A percentile compares a stretch with the other conserved stretches of the same genome.
Conservation (phyloP, 495 filamentous ascomycete genomes). For the Penicillium psychrofluorescens region DNA sequence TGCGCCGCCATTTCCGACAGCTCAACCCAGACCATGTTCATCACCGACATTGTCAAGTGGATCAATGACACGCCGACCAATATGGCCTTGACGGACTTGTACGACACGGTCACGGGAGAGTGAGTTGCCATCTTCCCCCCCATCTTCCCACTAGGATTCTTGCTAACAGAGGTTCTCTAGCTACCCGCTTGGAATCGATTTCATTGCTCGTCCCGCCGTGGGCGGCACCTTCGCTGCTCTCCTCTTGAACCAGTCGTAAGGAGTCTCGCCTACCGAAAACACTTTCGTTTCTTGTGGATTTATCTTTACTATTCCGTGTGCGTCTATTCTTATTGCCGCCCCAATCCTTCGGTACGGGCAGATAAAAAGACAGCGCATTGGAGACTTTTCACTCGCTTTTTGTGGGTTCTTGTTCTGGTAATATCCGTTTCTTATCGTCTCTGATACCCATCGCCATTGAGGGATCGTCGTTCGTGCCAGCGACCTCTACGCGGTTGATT, state of each 20-base stretch:
- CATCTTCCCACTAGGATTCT: not conserved
- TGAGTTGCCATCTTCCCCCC: slow-evolving; percentile 14
- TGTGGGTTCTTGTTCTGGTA: too few relatives aligned
- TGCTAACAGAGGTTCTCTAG: slow-evolving; percentile 9
- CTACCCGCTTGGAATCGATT: slow-evolving; percentile 24
- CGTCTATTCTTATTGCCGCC: too few relatives aligned
- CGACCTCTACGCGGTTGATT: too few relatives aligned
- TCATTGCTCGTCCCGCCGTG: slow-evolving; percentile 49
- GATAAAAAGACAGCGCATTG: too few relatives aligned
- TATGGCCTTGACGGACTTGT: slow-evolving; percentile 48
- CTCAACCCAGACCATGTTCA: slow-evolving; percentile 39
- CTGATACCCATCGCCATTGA: too few relatives aligned
- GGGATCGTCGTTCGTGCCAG: too few relatives aligned
- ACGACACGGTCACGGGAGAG: slow-evolving; percentile 40
- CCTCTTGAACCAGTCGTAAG: slow-evolving; percentile 16
- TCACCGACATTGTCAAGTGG: slow-evolving; percentile 40
- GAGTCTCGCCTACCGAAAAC: not conserved
- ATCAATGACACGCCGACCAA: slow-evolving; percentile 48
- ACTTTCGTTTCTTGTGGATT: slow-evolving; percentile 17
- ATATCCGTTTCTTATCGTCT: too few relatives aligned
- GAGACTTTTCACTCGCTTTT: too few relatives aligned
- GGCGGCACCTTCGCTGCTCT: slow-evolving; percentile 49
- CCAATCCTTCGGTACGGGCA: too few relatives aligned
- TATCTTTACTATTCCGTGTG: slow-evolving; percentile 4
- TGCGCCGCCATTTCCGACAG: slow-evolving; percentile 38